A percentile compares a stretch with the other conserved stretches of the same genome.
phyloP scores from a whole-genome alignment of 192 early-diverging fungal genomes.

The Backusella circina region DNA sequence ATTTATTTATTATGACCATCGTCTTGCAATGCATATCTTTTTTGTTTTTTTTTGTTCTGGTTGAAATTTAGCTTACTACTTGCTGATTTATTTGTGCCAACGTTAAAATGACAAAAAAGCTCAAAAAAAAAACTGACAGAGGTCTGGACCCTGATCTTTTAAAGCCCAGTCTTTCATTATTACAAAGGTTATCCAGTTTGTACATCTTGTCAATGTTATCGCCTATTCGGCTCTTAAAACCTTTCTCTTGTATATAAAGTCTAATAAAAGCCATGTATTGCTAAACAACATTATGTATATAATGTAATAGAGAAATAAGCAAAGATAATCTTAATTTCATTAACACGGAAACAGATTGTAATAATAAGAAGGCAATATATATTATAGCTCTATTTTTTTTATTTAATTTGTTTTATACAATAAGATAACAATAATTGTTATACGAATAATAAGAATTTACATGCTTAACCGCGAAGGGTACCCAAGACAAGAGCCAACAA shows the following conservation, averaged over 20 bases:
- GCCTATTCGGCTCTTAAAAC: background rate
- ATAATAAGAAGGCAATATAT: background rate
- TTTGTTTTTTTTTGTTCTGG: background rate
- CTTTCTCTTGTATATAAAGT: background rate
- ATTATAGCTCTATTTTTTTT: slow-evolving; percentile 1
- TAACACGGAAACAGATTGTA: background rate
- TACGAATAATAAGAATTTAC: background rate
- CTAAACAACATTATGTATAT: too few relatives aligned
- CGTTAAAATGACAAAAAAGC: background rate
- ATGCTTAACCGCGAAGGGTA: slow-evolving; percentile 25
- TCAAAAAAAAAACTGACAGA: background rate
- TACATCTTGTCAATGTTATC: background rate
- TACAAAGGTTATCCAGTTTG: too few relatives aligned
- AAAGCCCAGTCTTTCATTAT: background rate
- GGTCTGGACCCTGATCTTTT: background rate
- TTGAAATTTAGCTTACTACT: background rate
- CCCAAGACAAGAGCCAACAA: slow-evolving; percentile 81
- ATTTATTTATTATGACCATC: background rate
- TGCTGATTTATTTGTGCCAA: background rate
- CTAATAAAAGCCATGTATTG: background rate
- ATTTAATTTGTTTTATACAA: slow-evolving; percentile 6
- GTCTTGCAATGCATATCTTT: background rate
- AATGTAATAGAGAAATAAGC: background rate
- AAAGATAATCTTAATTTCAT: background rate
- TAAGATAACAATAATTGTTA: slow-evolving; percentile 1